phyloP scores from a whole-genome alignment of 139 green algal genomes.

The Ulvella scutata region DNA sequence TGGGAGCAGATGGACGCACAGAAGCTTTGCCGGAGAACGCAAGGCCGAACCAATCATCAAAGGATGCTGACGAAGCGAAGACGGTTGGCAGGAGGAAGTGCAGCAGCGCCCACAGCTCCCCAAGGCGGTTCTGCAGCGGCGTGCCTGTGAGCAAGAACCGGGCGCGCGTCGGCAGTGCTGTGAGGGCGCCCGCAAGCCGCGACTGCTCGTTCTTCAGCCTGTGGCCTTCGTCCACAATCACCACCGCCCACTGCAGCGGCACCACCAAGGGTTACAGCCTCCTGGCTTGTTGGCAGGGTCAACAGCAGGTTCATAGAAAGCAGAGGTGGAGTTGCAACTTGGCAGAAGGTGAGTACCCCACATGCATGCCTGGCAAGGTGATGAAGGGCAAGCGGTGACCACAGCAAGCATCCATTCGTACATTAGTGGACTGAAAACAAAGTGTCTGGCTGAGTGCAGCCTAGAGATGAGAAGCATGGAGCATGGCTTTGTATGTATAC shows the following conservation, averaged over 20 bases:
- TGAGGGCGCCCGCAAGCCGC: constrained; percentile 33
- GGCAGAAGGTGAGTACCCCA: background rate
- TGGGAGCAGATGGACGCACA: background rate
- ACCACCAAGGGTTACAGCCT: too few relatives aligned
- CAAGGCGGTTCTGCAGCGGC: constrained; percentile 55
- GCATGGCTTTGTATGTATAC: too few relatives aligned
- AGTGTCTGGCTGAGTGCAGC: background rate
- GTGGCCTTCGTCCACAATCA: constrained; percentile 68
- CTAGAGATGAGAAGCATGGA: too few relatives aligned
- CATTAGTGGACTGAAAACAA: background rate
- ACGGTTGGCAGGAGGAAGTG: constrained; percentile 43
- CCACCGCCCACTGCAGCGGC: constrained; percentile 35
- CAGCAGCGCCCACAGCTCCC: constrained; percentile 39
- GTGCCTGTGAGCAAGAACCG: constrained; percentile 60
- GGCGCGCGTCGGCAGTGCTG: constrained; percentile 23
- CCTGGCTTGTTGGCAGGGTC: too few relatives aligned
- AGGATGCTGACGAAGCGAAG: constrained; percentile 33
- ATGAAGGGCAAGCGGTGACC: background rate
- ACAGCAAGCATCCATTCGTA: background rate
- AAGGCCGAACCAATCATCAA: constrained; percentile 46
- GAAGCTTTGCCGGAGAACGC: constrained; percentile 15
- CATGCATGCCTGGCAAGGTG: background rate
- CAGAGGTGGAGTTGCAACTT: background rate
- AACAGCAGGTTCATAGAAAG: background rate
- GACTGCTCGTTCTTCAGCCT: constrained; percentile 57